Base-by-base conservation (phyloP, 495 filamentous ascomycete genomes). In the Aspergillus bridgeri region DNA sequence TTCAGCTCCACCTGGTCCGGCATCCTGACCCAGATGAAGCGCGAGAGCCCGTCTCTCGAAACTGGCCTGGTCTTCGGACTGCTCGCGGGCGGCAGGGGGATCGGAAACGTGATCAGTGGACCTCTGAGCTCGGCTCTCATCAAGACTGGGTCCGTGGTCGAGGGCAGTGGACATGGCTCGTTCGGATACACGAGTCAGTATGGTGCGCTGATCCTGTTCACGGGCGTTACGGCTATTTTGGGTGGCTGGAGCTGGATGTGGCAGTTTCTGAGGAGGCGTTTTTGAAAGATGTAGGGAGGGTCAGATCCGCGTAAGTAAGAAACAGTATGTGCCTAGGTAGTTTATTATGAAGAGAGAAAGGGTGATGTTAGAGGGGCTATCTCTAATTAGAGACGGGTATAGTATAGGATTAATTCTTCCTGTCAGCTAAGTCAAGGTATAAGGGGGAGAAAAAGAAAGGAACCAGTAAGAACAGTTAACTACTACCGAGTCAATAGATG, bases 1-100 rank as follows among this genome's bases (percentile, higher is more conserved):
- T 87, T 81, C 56, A 80, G 78, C 54, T 72, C 76, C 5, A 85
- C 81, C 1, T 89, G 84, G 80, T 77, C 83, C 0, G 89, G 85
- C 1, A 75, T 86, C 23, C 81, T 86, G 51, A 80, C 75, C 15
- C 75, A 83, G 59, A 70, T 89, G 20, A 79, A 80, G 58, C 58
- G 64, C 53, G 70, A 73, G 42, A 72, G 76, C 21, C 58, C 72
- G 18, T 74, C 72, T 3, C 63, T 81, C 22, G 82, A 87, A 33
- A 77, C 82, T 2, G 79, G 81, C 3, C 76, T 87, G 71, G 73
- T 89, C 2, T 85, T 88, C 68, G 85, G 84, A 2, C 76, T 84
- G 38, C 62, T 90, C 53, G 80, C 82, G 25, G 81, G 80, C 25
- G 87, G 85, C 0, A 71, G 86, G 57, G 89, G 88, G 5, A 76